Conservation (phyloP, 2,329 filamentous ascomycete genomes). For the Elsinoe australis region DNA sequence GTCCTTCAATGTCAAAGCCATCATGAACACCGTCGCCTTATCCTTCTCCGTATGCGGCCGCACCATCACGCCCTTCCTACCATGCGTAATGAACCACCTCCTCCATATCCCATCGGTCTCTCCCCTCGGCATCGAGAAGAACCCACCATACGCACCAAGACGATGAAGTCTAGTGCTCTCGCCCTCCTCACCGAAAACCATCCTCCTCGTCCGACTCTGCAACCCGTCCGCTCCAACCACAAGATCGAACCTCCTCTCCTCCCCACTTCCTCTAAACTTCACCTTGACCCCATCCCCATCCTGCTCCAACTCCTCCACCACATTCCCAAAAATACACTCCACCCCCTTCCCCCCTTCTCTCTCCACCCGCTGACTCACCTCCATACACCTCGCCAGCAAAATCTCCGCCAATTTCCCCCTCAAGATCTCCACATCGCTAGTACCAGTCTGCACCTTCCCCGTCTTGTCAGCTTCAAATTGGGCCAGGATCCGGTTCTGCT, state of each 20-base stretch:
- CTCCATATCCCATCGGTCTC: slow-evolving; percentile 26
- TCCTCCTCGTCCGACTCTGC: slow-evolving; percentile 25
- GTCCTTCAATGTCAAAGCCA: slow-evolving; percentile 23
- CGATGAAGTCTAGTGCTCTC: slow-evolving; percentile 21
- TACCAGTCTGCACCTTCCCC: slow-evolving; percentile 25
- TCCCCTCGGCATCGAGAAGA: slow-evolving; percentile 27
- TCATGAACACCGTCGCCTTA: slow-evolving; percentile 25
- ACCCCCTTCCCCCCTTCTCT: slow-evolving; percentile 24
- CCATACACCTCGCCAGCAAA: slow-evolving; percentile 22
- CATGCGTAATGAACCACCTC: slow-evolving; percentile 28
- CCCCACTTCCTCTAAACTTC: slow-evolving; percentile 24
- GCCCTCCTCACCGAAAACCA: slow-evolving; percentile 25
- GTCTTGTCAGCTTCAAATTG: slow-evolving; percentile 24
- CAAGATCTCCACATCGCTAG: slow-evolving; percentile 30
- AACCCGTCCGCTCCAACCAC: slow-evolving; percentile 31
- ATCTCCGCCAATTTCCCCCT: slow-evolving; percentile 26
- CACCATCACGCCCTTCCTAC: slow-evolving; percentile 27
- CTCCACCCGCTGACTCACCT: slow-evolving; percentile 22
- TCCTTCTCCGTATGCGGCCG: slow-evolving; percentile 24
- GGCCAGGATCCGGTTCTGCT: slow-evolving; percentile 22
- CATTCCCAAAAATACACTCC: slow-evolving; percentile 28
- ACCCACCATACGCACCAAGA: slow-evolving; percentile 27
- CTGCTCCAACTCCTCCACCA: slow-evolving; percentile 23
- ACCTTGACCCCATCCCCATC: slow-evolving; percentile 25
- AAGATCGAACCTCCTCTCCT: slow-evolving; percentile 23